These are phyloP conservation scores for Jamesozyma lodderae DNA, from an alignment of 805 yeast genomes.

Conservation along the genomic window DNA sequence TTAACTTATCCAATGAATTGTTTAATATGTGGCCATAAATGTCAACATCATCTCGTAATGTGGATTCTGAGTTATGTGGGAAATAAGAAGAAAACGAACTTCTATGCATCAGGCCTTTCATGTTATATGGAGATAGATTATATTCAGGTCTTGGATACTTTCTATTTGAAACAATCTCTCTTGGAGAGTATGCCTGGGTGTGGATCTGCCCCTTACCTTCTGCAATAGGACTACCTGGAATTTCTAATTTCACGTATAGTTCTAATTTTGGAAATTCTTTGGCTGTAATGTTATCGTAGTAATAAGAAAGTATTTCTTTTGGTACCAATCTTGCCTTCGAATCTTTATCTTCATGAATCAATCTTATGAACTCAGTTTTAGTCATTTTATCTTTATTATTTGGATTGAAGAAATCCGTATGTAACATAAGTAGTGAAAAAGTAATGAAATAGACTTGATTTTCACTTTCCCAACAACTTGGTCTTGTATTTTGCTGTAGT, in stretches of 20 bases:
- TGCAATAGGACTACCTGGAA: not conserved
- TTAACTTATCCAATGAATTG: not conserved
- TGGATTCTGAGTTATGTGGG: constrained; percentile 3
- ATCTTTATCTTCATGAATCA: constrained; percentile 30
- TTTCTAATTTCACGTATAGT: constrained; percentile 1
- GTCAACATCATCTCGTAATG: constrained; percentile 17
- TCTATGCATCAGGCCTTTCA: constrained; percentile 2
- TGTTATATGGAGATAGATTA: constrained; percentile 11
- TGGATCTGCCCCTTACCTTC: not conserved
- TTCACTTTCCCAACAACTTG: constrained; percentile 24
- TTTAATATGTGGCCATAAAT: constrained; percentile 18
- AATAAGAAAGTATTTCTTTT: constrained; percentile 42
- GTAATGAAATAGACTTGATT: constrained; percentile 55
- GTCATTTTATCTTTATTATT: constrained; percentile 61
- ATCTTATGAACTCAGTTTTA: constrained; percentile 50
- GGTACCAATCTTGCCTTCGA: constrained; percentile 25
- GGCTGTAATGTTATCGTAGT: constrained; percentile 56
- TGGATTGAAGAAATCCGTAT: constrained; percentile 62
- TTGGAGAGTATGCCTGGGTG: not conserved
- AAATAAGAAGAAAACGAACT: constrained; percentile 13
- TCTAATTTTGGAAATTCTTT: constrained; percentile 39
- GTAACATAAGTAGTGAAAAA: constrained; percentile 59
- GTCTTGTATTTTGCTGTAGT: constrained; percentile 5
- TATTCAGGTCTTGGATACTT: not conserved
- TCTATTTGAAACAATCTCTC: not conserved